A percentile compares a stretch with the other conserved stretches of the same genome.
phyloP scores from a whole-genome alignment of 768 basidiomycete genomes.

The Lactarius hengduanensis region DNA sequence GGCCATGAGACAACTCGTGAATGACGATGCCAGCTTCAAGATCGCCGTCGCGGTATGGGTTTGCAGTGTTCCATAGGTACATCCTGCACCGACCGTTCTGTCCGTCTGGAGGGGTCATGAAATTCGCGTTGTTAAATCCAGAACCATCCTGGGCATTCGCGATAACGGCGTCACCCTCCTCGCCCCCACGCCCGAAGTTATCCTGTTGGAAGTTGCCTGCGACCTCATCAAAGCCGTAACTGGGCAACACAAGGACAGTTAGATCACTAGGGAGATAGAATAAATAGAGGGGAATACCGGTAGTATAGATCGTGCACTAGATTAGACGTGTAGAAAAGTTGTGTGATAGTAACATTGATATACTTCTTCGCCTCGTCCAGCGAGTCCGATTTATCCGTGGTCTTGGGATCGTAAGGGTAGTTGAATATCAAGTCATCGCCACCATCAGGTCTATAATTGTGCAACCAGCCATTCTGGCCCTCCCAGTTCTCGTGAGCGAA shows the following conservation, averaged over 20 bases:
- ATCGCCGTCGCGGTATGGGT: slow-evolving; percentile 92
- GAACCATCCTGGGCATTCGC: slow-evolving; percentile 95
- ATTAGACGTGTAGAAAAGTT: slow-evolving; percentile 87
- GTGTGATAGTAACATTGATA: slow-evolving; percentile 83
- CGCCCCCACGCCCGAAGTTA: slow-evolving; percentile 91
- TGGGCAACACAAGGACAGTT: slow-evolving; percentile 33
- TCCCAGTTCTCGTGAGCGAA: slow-evolving; percentile 96
- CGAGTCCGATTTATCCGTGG: slow-evolving; percentile 53
- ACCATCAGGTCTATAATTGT: slow-evolving; percentile 79
- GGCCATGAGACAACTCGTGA: slow-evolving; percentile 84
- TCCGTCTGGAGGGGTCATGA: slow-evolving; percentile 81
- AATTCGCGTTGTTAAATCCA: slow-evolving; percentile 92
- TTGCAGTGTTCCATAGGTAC: slow-evolving; percentile 93
- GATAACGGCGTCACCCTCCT: slow-evolving; percentile 86
- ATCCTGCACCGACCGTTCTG: slow-evolving; percentile 92
- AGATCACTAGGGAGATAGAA: background rate
- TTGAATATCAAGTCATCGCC: slow-evolving; percentile 58
- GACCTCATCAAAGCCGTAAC: slow-evolving; percentile 89
- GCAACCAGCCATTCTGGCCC: slow-evolving; percentile 59
- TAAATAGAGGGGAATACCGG: slow-evolving; percentile 39
- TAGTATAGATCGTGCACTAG: slow-evolving; percentile 82
- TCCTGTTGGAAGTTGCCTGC: slow-evolving; percentile 97
- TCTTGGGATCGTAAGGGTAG: slow-evolving; percentile 71
- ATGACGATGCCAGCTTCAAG: slow-evolving; percentile 97
- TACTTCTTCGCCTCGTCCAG: slow-evolving; percentile 73